phyloP scores from a whole-genome alignment of 495 filamentous ascomycete genomes.

The Penicillium argentinense region DNA sequence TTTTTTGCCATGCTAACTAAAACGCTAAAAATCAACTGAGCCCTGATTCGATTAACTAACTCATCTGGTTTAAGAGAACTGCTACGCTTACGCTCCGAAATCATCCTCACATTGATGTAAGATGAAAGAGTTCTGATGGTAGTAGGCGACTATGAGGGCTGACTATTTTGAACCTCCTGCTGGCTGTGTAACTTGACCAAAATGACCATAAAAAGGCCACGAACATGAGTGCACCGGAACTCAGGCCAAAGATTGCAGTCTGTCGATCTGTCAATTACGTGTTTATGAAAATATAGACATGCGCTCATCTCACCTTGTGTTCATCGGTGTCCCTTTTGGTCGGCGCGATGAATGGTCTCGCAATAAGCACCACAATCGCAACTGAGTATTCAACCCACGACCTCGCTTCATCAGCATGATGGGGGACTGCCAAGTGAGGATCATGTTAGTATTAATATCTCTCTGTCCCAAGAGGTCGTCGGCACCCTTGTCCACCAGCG shows the following conservation, averaged over 20 bases:
- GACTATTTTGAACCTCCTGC: not conserved
- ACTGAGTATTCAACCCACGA: not conserved
- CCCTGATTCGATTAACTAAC: too few species aligned
- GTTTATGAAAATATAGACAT: too few species aligned
- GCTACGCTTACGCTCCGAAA: too few species aligned
- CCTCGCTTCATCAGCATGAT: not conserved
- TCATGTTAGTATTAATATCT: not conserved
- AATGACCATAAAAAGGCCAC: not conserved
- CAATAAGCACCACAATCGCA: not conserved
- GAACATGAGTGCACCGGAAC: not conserved
- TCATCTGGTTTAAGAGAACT: too few species aligned
- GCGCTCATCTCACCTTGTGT: not conserved
- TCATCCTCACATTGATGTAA: too few species aligned
- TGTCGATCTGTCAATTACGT: too few species aligned
- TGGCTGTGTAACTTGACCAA: not conserved
- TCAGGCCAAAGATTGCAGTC: not conserved
- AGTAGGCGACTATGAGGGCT: not conserved
- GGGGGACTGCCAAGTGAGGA: not conserved
- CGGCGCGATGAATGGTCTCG: not conserved
- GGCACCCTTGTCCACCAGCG: not conserved
- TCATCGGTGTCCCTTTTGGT: not conserved
- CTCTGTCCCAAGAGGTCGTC: not conserved
- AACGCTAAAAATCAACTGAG: too few species aligned
- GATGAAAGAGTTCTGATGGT: too few species aligned
- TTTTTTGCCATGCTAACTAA: too few species aligned